Evolutionary conservation across 2,329 filamentous ascomycete genomes (phyloP).

Genomic region (Sporothrix dimorphospora): DNA sequence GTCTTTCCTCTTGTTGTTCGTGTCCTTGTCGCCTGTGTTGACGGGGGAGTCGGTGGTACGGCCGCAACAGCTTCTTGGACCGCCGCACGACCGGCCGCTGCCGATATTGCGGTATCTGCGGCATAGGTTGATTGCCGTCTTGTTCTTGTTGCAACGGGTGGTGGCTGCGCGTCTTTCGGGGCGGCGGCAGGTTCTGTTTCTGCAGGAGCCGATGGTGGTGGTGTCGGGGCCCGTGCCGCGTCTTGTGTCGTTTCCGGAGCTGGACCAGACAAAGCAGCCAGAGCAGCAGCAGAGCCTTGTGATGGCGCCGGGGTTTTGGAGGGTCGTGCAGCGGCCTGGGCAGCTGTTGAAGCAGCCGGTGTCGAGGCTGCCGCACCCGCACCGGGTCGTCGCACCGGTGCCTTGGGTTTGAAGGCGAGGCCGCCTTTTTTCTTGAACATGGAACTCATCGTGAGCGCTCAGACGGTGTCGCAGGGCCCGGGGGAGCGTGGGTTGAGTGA

Average conservation of each 20-base stretch:
- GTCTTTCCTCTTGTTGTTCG: conserved; percentile 15
- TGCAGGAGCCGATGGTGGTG: neutral
- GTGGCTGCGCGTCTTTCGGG: neutral
- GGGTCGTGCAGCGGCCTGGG: conserved; percentile 33
- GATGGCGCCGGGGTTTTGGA: conserved; percentile 34
- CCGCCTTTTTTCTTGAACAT: conserved; percentile 69
- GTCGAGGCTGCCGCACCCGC: conserved; percentile 48
- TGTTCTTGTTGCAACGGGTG: neutral
- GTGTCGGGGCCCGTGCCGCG: neutral
- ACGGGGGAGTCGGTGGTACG: conserved; percentile 13
- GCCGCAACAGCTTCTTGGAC: neutral
- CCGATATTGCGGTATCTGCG: neutral
- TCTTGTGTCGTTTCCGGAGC: neutral
- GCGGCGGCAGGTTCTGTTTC: neutral
- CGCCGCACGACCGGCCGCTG: neutral
- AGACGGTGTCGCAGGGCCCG: conserved; percentile 11
- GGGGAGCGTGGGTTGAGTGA: neutral
- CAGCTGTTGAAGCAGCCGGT: conserved; percentile 42
- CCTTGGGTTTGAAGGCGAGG: conserved; percentile 71
- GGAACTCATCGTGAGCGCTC: conserved; percentile 36
- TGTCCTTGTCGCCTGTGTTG: neutral
- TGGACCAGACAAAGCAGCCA: neutral
- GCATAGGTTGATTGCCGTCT: neutral
- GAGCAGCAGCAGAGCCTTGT: conserved; percentile 12
- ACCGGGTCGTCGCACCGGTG: conserved; percentile 54